Evolutionary conservation across 1,284 basidiomycete genomes (phyloP).

Genomic region (Ceratobasidium papillatum): DNA sequence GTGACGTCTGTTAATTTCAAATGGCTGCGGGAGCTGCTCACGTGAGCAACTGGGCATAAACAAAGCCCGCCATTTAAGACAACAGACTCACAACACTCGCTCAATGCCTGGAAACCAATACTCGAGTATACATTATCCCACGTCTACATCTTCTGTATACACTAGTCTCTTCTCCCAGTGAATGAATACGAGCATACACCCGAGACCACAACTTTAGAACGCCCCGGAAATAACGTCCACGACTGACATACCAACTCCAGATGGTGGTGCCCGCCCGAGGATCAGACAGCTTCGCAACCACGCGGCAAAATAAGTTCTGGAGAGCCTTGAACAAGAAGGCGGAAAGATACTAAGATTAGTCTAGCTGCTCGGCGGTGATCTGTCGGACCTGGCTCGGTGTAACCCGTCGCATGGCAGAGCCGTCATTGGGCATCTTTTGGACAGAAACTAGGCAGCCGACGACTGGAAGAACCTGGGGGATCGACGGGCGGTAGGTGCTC

Average conservation of each 20-base stretch:
- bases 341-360: conserved; percentile 1
- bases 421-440: conserved; percentile 20
- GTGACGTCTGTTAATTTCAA: conserved; percentile 3
- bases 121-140: too few species aligned
- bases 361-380: conserved; percentile 22
- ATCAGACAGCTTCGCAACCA: conserved; percentile 11
- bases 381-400: conserved; percentile 28
- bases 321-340: conserved; percentile 29
- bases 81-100: too few species aligned
- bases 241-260: not conserved
- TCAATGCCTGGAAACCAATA: too few species aligned
- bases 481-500: not conserved
- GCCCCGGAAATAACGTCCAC: not conserved
- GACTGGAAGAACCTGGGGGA: not conserved
- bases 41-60: not conserved
- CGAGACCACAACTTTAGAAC: not conserved
- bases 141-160: not conserved
- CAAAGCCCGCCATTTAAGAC: conserved; percentile 3
- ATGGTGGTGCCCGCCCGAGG: not conserved
- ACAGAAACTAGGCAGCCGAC: not conserved
- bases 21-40: not conserved
- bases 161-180: not conserved
- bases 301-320: conserved; percentile 12
- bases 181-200: not conserved
- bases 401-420: conserved; percentile 24